A percentile compares a stretch with the other conserved stretches of the same genome.
These are phyloP conservation scores for Infundibulicybe gibba DNA, from an alignment of 768 basidiomycete species.

Conservation along the genomic window DNA sequence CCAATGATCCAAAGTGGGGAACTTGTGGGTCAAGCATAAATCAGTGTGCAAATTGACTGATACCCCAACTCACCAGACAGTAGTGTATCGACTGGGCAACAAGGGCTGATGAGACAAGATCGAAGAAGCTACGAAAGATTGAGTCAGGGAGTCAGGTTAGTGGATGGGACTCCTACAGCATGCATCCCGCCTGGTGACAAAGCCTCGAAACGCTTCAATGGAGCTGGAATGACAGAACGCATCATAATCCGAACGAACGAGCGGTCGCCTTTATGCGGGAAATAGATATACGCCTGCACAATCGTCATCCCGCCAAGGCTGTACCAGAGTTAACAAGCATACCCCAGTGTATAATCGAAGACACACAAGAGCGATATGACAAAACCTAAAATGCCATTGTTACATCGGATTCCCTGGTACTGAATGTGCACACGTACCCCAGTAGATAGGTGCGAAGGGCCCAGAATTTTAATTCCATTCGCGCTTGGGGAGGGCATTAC, in stretches of 20 bases:
- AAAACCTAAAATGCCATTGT: slow-evolving; percentile 2
- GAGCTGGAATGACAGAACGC: slow-evolving; percentile 1
- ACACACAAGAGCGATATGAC: slow-evolving; percentile 9
- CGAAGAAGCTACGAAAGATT: slow-evolving; percentile 16
- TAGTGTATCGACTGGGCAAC: slow-evolving; percentile 31
- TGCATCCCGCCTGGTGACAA: not conserved
- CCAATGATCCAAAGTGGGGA: slow-evolving; percentile 28
- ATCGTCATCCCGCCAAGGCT: slow-evolving; percentile 26
- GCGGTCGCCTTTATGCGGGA: slow-evolving; percentile 16
- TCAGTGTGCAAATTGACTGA: no score
- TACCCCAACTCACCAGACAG: slow-evolving; percentile 21
- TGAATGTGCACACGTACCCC: slow-evolving; percentile 6
- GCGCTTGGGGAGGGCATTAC: not conserved
- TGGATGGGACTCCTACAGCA: not conserved
- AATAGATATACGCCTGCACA: slow-evolving; percentile 26
- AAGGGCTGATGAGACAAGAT: slow-evolving; percentile 26
- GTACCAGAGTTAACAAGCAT: not conserved
- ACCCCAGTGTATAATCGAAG: not conserved
- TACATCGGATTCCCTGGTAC: not conserved
- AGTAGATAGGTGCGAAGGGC: slow-evolving; percentile 15
- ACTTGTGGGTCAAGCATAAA: slow-evolving; percentile 13
- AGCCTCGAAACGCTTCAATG: not conserved
- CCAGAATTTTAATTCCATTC: slow-evolving; percentile 12
- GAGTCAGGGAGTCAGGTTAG: not conserved
- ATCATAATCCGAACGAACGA: slow-evolving; percentile 17